Conservation (phyloP, 176 grass and related monocot species). For the Calamus simplicifolius region DNA sequence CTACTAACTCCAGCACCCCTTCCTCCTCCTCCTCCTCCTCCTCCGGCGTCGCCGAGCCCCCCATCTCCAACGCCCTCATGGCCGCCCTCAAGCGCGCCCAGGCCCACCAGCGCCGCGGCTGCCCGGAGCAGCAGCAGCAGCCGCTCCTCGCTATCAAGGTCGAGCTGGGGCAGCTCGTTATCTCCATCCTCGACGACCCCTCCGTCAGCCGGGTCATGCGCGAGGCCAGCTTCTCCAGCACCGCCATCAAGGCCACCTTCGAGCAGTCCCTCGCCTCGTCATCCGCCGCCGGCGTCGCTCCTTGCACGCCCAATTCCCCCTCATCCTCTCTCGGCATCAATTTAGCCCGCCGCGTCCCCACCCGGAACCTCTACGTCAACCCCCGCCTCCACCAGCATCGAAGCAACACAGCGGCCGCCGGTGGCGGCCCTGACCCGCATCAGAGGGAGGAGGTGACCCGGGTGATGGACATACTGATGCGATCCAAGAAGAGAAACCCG, state of each 20-base stretch:
- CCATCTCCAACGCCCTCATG: constrained; percentile 73
- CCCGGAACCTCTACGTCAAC: neutral
- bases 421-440: neutral
- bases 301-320: neutral
- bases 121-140: constrained; percentile 55
- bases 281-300: constrained; percentile 24
- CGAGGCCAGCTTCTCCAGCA: constrained; percentile 76
- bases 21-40: neutral
- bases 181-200: constrained; percentile 88
- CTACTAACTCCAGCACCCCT: too few relatives aligned
- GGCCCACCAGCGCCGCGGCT: constrained; percentile 73
- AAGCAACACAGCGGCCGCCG: neutral
- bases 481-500: constrained; percentile 60
- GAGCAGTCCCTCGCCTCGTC: constrained; percentile 57
- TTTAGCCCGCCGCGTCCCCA: neutral
- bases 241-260: constrained; percentile 63
- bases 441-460: constrained; percentile 43
- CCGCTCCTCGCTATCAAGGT: constrained; percentile 83
- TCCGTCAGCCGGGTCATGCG: constrained; percentile 96
- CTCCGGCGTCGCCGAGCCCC: constrained; percentile 13
- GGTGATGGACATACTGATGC: constrained; percentile 77
- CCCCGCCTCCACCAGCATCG: neutral
- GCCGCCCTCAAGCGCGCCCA: constrained; percentile 87
- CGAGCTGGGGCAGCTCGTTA: constrained; percentile 78
- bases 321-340: neutral